Evolutionary conservation across 257 asterid species (phyloP).

Genomic region (Solanum pimpinellifolium): DNA sequence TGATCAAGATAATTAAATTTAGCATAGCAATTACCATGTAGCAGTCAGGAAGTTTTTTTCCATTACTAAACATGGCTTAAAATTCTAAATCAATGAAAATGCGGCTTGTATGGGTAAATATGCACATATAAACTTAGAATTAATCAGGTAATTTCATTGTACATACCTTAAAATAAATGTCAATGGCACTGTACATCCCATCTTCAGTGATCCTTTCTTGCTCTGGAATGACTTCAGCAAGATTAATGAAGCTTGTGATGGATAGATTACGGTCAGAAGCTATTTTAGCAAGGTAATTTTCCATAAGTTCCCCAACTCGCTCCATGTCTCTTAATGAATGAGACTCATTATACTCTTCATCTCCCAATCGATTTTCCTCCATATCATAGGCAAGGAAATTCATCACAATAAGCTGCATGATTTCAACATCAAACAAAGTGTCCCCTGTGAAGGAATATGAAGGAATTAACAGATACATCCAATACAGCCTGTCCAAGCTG

Average conservation of each 20-base stretch:
- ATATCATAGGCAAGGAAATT: slow-evolving; percentile 43
- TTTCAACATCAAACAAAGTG: slow-evolving; percentile 62
- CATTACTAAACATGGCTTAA: background rate
- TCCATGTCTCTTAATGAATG: slow-evolving; percentile 31
- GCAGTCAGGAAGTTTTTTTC: background rate
- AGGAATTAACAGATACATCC: slow-evolving; percentile 61
- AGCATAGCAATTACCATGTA: background rate
- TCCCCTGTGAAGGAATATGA: slow-evolving; percentile 60
- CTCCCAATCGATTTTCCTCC: slow-evolving; percentile 26
- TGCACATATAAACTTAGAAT: background rate
- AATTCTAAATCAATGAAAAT: background rate
- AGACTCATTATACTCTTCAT: slow-evolving; percentile 21
- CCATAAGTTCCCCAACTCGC: slow-evolving; percentile 49
- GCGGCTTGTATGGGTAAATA: background rate
- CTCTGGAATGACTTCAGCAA: slow-evolving; percentile 64
- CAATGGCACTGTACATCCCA: slow-evolving; percentile 78
- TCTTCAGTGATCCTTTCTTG: slow-evolving; percentile 58
- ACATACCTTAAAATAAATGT: slow-evolving; percentile 74
- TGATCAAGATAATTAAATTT: background rate
- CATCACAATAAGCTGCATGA: slow-evolving; percentile 48
- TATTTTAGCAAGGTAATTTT: slow-evolving; percentile 55
- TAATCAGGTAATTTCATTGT: background rate
- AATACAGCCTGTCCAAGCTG: slow-evolving; percentile 77
- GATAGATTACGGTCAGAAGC: slow-evolving; percentile 57
- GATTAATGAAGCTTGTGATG: slow-evolving; percentile 34